phyloP scores from a whole-genome alignment of 805 yeast species.

The Priceomyces castillae region DNA sequence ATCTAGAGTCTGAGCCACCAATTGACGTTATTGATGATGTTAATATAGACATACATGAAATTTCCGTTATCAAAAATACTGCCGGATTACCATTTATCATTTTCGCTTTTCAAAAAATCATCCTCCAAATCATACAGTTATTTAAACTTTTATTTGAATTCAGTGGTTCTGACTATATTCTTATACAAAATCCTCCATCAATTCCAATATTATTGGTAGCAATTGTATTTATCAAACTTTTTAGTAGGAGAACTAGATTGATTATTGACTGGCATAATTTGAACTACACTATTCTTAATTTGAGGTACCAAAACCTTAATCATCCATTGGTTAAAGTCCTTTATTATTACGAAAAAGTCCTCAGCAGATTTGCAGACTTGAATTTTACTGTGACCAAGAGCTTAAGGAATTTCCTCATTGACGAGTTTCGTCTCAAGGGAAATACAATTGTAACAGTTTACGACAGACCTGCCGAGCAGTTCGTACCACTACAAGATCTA shows the following conservation, averaged over 20 bases:
- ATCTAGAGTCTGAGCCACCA: slow-evolving; percentile 58
- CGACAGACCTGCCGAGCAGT: slow-evolving; percentile 79
- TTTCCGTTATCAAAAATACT: slow-evolving; percentile 39
- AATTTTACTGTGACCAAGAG: slow-evolving; percentile 78
- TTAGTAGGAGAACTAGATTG: slow-evolving; percentile 55
- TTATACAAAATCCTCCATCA: slow-evolving; percentile 92
- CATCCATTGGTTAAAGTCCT: slow-evolving; percentile 65
- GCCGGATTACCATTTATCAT: slow-evolving; percentile 49
- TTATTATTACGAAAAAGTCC: slow-evolving; percentile 57
- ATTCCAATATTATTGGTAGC: slow-evolving; percentile 74
- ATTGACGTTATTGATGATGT: slow-evolving; percentile 47
- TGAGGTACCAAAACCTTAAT: slow-evolving; percentile 51
- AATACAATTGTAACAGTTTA: slow-evolving; percentile 61
- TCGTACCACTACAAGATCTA: slow-evolving; percentile 45
- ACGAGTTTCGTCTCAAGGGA: slow-evolving; percentile 50
- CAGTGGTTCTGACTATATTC: slow-evolving; percentile 61
- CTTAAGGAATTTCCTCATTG: slow-evolving; percentile 60
- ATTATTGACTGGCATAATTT: slow-evolving; percentile 96
- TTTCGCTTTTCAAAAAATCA: slow-evolving; percentile 59
- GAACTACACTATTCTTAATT: slow-evolving; percentile 76
- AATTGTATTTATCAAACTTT: slow-evolving; percentile 48
- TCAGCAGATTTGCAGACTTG: slow-evolving; percentile 63
- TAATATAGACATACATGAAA: slow-evolving; percentile 50
- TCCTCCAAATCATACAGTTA: slow-evolving; percentile 51
- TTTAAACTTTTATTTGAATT: slow-evolving; percentile 47